Conservation (phyloP, 345 rosid species). For the Brassica cretica region DNA sequence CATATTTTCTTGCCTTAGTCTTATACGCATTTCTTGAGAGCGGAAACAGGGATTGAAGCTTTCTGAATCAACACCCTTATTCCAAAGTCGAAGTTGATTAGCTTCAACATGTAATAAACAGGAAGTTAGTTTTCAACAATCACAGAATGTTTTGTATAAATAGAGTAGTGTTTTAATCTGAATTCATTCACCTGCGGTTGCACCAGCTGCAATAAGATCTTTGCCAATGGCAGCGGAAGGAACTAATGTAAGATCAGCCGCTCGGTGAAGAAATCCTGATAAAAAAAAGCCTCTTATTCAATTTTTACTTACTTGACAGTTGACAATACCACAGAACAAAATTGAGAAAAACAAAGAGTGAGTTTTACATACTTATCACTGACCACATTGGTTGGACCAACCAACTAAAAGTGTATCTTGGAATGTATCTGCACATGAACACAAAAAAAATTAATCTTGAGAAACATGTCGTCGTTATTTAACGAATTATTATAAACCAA, state of each 20-base stretch:
- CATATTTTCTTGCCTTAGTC: conserved; percentile 57
- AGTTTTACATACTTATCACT: conserved; percentile 65
- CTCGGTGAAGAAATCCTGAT: conserved; percentile 95
- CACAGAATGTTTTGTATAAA: background rate
- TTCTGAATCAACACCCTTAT: conserved; percentile 95
- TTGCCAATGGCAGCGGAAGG: conserved; percentile 89
- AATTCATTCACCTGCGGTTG: conserved; percentile 69
- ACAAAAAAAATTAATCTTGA: background rate
- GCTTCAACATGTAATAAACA: conserved; percentile 45
- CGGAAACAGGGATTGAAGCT: conserved; percentile 83
- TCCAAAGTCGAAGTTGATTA: conserved; percentile 94
- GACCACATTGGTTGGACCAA: conserved; percentile 97
- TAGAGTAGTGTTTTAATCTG: background rate
- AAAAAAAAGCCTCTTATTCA: background rate
- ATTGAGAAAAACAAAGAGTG: background rate
- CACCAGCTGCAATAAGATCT: conserved; percentile 83
- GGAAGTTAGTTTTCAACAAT: conserved; percentile 26
- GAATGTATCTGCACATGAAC: conserved; percentile 71
- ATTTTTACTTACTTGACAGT: conserved; percentile 3
- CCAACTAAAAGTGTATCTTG: conserved; percentile 98
- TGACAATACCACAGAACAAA: background rate
- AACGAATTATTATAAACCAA: background rate
- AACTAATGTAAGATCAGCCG: conserved; percentile 95
- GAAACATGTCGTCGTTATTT: background rate
- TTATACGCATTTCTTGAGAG: conserved; percentile 77